Evolutionary conservation across 768 basidiomycete genomes (phyloP), one percentile per base, ranked within the genome.

Genomic region (Suillus decipiens): DNA sequence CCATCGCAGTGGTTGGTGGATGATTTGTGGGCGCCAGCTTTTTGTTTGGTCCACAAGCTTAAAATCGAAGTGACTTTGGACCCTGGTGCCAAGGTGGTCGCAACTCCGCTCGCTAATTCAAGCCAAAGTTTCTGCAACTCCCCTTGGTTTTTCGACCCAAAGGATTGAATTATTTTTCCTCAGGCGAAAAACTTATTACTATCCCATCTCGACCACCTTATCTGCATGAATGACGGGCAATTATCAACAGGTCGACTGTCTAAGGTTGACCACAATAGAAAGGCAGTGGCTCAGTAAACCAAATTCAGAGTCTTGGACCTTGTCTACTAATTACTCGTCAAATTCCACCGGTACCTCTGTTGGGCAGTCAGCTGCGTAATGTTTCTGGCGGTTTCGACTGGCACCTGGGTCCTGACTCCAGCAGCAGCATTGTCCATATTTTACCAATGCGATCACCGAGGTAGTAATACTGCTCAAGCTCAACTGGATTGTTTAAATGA

Each of bases 21-120:
- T 41, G 22, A 39, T 41, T 19, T 41, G 24, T 41, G 39, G 56
- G 24, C 41, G 24, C 28, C 24, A 41, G 17, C 17, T 31, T 57
- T 39, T 28, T 28, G 55, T 56, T 39, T 24, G 24, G 55, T 24
- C 55, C 55, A 53, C 51, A 53, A 51, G 51, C 11, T 53, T 53
- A 10, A 53, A 53, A 53, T 50, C 28, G 28, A 33, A 51, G 28
- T 31, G 17, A 31, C 50, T 51, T 31, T 51, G 28, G 15, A 17
- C 17, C 15, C 17, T 53, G 2, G 31, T 50, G 24, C 9, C 51
- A 53, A 17, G 31, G 51, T 33, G 51, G 51, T 34, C 51, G 11
- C 51, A 53, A 53, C 51, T 53, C 51, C 51, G 51, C 51, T 53
- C 31, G 33, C 51, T n/a, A 53, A 53, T 53, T 53, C 51, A 53